Percentiles rank a stretch among this genome's conserved stretches.
Conservation (phyloP, 2,329 filamentous ascomycete genomes). For the Alternaria infectoria region DNA sequence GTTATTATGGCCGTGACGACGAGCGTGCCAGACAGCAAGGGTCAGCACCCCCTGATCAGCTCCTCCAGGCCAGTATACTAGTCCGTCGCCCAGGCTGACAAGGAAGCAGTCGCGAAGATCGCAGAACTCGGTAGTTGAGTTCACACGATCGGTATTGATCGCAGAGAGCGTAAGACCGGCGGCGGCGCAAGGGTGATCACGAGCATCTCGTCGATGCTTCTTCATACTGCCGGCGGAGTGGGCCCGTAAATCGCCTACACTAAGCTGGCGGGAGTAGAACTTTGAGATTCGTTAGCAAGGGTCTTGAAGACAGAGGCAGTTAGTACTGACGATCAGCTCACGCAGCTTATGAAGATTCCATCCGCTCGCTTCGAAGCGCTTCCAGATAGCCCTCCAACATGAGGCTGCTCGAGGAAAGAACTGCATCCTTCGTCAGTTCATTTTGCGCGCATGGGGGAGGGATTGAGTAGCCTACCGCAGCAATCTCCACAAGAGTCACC, state of each 20-base stretch:
- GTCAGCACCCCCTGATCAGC: not conserved
- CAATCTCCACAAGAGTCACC: not conserved
- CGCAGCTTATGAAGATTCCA: not conserved
- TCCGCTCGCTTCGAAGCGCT: not conserved
- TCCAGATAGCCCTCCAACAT: not conserved
- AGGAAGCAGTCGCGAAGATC: not conserved
- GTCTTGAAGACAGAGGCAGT: not conserved
- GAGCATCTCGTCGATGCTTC: not conserved
- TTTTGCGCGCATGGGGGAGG: not conserved
- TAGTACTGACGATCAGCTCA: not conserved
- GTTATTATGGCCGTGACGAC: not conserved
- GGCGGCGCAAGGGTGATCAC: not conserved
- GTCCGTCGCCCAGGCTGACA: not conserved
- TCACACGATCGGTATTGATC: not conserved
- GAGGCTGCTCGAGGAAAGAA: not conserved
- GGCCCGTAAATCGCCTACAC: not conserved
- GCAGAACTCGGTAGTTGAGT: not conserved
- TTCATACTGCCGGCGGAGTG: not conserved
- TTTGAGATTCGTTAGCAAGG: not conserved
- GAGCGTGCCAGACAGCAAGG: not conserved
- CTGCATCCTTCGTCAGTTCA: not conserved
- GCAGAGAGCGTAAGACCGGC: not conserved
- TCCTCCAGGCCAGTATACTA: not conserved
- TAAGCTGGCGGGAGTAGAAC: not conserved
- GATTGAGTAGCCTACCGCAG: not conserved